Percentiles rank a stretch among this genome's conserved stretches.
Evolutionary conservation across 345 rosid genomes (phyloP).

Genomic region (Turritis glabra): DNA sequence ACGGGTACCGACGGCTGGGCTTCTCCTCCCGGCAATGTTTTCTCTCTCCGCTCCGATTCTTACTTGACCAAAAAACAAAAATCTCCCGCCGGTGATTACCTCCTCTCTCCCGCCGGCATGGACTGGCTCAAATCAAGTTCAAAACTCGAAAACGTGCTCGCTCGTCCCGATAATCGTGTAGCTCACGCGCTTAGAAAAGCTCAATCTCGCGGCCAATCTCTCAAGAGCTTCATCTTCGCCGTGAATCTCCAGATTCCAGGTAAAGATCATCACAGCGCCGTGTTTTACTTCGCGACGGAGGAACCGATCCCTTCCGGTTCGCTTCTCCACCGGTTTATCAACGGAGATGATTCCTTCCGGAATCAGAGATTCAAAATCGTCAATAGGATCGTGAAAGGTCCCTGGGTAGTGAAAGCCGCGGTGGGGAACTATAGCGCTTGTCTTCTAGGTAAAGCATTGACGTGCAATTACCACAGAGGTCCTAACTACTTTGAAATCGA

Average conservation of each 20-base stretch:
- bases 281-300: constrained; percentile 81
- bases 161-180: constrained; percentile 80
- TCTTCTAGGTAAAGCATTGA: constrained; percentile 77
- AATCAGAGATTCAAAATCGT: constrained; percentile 91
- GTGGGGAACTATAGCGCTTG: constrained; percentile 86
- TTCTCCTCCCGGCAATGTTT: constrained; percentile 81
- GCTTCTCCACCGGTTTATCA: constrained; percentile 66
- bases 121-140: constrained; percentile 78
- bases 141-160: constrained; percentile 73
- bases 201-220: constrained; percentile 60
- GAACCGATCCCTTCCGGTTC: constrained; percentile 67
- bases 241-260: constrained; percentile 90
- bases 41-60: constrained; percentile 64
- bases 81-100: constrained; percentile 68
- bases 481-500: constrained; percentile 81
- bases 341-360: constrained; percentile 74
- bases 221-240: constrained; percentile 74
- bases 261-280: constrained; percentile 80
- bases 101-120: constrained; percentile 81
- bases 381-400: constrained; percentile 88
- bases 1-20: constrained; percentile 87
- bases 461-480: constrained; percentile 80
- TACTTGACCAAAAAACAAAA: constrained; percentile 62
- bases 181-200: constrained; percentile 57
- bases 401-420: constrained; percentile 80